Evolutionary conservation across 2,329 filamentous ascomycete species (phyloP).

Genomic region (Penicillium palitans): DNA sequence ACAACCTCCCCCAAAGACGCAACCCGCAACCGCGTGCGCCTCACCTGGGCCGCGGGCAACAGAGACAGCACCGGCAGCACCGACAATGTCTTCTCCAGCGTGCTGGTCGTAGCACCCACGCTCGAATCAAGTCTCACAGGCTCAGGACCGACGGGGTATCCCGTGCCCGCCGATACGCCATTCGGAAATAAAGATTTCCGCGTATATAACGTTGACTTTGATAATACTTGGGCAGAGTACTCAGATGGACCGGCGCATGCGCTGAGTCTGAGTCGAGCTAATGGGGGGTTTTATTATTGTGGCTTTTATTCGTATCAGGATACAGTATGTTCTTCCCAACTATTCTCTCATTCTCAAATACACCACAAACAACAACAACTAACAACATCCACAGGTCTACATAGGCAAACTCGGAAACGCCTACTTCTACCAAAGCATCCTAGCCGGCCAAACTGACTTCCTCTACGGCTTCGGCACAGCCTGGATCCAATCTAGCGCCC

Average conservation of each 20-base stretch:
- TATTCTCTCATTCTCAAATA: not conserved
- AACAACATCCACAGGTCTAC: constrained; percentile 47
- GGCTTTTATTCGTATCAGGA: constrained; percentile 69
- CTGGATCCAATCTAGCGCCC: constrained; percentile 57
- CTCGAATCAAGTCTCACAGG: constrained; percentile 64
- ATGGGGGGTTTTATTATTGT: constrained; percentile 66
- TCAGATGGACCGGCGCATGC: constrained; percentile 60
- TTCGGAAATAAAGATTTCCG: constrained; percentile 65
- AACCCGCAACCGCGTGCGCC: constrained; percentile 53
- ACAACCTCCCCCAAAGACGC: constrained; percentile 51
- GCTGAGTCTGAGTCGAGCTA: constrained; percentile 61
- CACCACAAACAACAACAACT: too few relatives aligned
- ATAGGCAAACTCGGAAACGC: constrained; percentile 66
- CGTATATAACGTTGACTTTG: constrained; percentile 66
- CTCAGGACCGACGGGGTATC: constrained; percentile 60
- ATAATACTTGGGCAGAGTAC: constrained; percentile 58
- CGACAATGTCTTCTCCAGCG: constrained; percentile 64
- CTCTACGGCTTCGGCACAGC: constrained; percentile 68
- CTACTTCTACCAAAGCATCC: constrained; percentile 61
- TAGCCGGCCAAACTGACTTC: constrained; percentile 68
- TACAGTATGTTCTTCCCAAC: constrained; percentile 45
- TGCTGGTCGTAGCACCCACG: constrained; percentile 63
- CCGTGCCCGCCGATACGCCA: constrained; percentile 61
- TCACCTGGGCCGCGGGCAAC: constrained; percentile 61
- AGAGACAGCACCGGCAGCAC: constrained; percentile 41